A percentile compares a stretch with the other conserved stretches of the same genome.
These are phyloP conservation scores for Boletus rubroflammeus DNA, from an alignment of 768 basidiomycete species.

Conservation along the genomic window DNA sequence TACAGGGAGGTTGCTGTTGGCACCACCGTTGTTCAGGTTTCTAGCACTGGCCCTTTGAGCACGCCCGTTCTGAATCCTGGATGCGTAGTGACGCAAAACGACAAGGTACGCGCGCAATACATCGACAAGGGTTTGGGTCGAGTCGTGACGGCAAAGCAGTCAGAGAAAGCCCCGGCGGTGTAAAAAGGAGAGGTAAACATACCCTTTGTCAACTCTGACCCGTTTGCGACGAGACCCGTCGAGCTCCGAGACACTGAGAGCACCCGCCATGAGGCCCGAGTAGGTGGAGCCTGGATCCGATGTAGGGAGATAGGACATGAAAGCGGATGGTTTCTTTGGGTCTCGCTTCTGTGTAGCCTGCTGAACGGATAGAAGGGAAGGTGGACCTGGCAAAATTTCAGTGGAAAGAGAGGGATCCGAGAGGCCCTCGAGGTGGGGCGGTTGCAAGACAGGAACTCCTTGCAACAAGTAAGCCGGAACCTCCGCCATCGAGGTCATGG, in stretches of 20 bases:
- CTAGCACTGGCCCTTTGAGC: conserved; percentile 73
- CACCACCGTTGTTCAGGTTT: conserved; percentile 45
- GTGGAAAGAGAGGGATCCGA: conserved; percentile 75
- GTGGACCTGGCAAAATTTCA: conserved; percentile 87
- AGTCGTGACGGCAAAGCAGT: conserved; percentile 20
- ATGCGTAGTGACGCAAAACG: conserved; percentile 10
- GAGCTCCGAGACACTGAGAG: conserved; percentile 52
- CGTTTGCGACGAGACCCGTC: conserved; percentile 72
- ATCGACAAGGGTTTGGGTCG: conserved; percentile 31
- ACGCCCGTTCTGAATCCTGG: conserved; percentile 58
- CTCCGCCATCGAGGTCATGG: conserved; percentile 69
- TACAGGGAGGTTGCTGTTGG: conserved; percentile 34
- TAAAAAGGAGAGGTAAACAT: conserved; percentile 35
- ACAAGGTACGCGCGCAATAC: conserved; percentile 7
- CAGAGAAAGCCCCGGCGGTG: conserved; percentile 20
- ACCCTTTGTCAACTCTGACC: conserved; percentile 71
- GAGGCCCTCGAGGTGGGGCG: conserved; percentile 71
- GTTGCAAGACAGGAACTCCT: conserved; percentile 70
- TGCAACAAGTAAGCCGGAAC: conserved; percentile 70
- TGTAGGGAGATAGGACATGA: conserved; percentile 76
- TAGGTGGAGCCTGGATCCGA: conserved; percentile 89
- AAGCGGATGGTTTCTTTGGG: conserved; percentile 67
- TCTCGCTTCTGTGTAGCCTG: conserved; percentile 74
- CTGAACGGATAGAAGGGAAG: conserved; percentile 66
- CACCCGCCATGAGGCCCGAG: conserved; percentile 67